phyloP scores from a whole-genome alignment of 495 filamentous ascomycete species.

The Durotheca rogersii region DNA sequence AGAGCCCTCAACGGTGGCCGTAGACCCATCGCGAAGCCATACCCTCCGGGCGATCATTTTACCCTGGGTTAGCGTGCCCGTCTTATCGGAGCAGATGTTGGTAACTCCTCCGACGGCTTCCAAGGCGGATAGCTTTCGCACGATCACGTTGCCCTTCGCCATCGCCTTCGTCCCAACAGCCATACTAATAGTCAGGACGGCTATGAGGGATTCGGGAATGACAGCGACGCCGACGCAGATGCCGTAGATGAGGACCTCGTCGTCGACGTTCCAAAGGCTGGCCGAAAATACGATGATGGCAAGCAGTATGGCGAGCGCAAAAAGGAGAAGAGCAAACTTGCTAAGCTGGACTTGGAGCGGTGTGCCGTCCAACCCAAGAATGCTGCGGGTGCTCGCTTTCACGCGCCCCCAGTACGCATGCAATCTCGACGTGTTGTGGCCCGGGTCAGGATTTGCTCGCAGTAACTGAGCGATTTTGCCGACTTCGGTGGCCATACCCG shows the following conservation, averaged over 20 bases:
- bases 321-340: constrained; percentile 68
- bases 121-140: constrained; percentile 64
- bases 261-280: constrained; percentile 58
- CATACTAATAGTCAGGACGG: constrained; percentile 75
- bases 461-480: constrained; percentile 68
- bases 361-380: constrained; percentile 68
- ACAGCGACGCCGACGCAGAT: constrained; percentile 68
- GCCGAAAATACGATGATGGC: constrained; percentile 67
- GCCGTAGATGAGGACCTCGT: constrained; percentile 67
- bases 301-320: constrained; percentile 67
- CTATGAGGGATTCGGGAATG: constrained; percentile 75
- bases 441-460: constrained; percentile 44
- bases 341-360: constrained; percentile 68
- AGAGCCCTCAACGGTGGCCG: constrained; percentile 34
- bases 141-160: constrained; percentile 67
- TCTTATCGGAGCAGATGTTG: constrained; percentile 64
- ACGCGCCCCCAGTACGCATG: constrained; percentile 37
- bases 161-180: constrained; percentile 72
- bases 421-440: constrained; percentile 32
- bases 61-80: constrained; percentile 62
- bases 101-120: constrained; percentile 63
- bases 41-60: constrained; percentile 59
- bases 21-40: constrained; percentile 43
- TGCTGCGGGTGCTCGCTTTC: constrained; percentile 41
- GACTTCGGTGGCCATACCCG: constrained; percentile 71